Conservation (phyloP, 352 stramenopile species). For the Hyphochytrium catenoides region DNA sequence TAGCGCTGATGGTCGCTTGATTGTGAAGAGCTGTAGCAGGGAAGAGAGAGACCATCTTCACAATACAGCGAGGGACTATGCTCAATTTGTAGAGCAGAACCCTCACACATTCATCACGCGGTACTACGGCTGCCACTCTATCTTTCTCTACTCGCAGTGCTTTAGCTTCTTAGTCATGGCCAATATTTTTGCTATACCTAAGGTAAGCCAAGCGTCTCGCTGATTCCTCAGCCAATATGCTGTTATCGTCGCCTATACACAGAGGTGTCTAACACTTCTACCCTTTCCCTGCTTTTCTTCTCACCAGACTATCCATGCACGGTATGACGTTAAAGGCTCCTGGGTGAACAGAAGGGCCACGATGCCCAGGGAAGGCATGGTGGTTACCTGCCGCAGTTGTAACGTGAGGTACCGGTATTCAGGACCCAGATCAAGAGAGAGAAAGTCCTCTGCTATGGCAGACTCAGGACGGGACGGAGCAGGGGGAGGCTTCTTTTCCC, state of each 20-base stretch:
- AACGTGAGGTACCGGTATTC: slow-evolving; percentile 16
- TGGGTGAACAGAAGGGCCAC: slow-evolving; percentile 32
- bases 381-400: slow-evolving; percentile 34
- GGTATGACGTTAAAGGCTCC: slow-evolving; percentile 49
- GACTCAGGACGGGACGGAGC: too few relatives aligned
- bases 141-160: slow-evolving; percentile 43
- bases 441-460: too few relatives aligned
- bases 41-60: slow-evolving; percentile 44
- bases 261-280: too few relatives aligned
- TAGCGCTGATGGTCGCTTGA: slow-evolving; percentile 32
- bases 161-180: slow-evolving; percentile 57
- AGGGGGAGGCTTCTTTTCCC: too few relatives aligned
- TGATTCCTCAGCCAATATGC: too few relatives aligned
- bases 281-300: too few relatives aligned
- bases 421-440: neutral
- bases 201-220: too few relatives aligned
- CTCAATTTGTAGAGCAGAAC: slow-evolving; percentile 25
- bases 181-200: slow-evolving; percentile 38
- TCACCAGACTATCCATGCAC: slow-evolving; percentile 49
- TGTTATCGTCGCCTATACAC: too few relatives aligned
- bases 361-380: slow-evolving; percentile 19
- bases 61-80: slow-evolving; percentile 36
- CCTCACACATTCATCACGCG: slow-evolving; percentile 40
- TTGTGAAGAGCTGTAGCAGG: slow-evolving; percentile 48
- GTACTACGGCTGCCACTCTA: slow-evolving; percentile 55